Evolutionary conservation across 1,284 basidiomycete species (phyloP), one percentile per base, ranked within the genome.

Genomic region (Cutaneotrichosporon spelunceum): DNA sequence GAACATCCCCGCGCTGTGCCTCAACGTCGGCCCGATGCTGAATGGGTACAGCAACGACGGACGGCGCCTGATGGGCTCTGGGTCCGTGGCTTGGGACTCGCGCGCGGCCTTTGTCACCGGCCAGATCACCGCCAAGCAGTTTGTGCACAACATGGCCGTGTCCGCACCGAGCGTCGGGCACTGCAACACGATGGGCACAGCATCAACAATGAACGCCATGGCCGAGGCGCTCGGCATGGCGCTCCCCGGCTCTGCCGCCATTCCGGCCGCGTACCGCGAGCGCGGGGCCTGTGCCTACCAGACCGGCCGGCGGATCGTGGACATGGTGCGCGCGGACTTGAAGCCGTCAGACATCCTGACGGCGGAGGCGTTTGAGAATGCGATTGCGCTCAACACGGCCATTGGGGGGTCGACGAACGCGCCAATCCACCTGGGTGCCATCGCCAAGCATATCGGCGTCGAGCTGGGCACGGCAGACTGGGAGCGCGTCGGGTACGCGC

Each of bases 331-430:
- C 71, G 80, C 88, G 58, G 91, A 97, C 74, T 82, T 95, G 70
- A 95, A 94, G 77, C 93, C 93, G 27, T 86, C 87, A 67, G 93
- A 97, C 75, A 96, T 97, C 71, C 81, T 97, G 67, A 96, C 94
- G 16, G 88, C 89, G 45, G 83, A 87, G 48, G 91, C 93, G 1
- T 94, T 97, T 80, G 81, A 95, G 73, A 96, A 97, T 72, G 93
- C 93, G 19, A 92, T 97, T 65, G 85, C 88, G 11, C 83, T 91
- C 50, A 84, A 90, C 56, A 92, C 89, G 70, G 83, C 92, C 53
- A 84, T 95, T 21, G 94, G 90, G 53, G 92, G 93, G 8, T 94
- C 91, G 5, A 97, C 93, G 11, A 97, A 97, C 75, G 89, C 93
- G 7, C 75, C 74, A 0, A 75, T 78, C 53, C 75, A 78, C 64